Conservation (phyloP, 2,329 filamentous ascomycete genomes). For the Fusarium sp. region DNA sequence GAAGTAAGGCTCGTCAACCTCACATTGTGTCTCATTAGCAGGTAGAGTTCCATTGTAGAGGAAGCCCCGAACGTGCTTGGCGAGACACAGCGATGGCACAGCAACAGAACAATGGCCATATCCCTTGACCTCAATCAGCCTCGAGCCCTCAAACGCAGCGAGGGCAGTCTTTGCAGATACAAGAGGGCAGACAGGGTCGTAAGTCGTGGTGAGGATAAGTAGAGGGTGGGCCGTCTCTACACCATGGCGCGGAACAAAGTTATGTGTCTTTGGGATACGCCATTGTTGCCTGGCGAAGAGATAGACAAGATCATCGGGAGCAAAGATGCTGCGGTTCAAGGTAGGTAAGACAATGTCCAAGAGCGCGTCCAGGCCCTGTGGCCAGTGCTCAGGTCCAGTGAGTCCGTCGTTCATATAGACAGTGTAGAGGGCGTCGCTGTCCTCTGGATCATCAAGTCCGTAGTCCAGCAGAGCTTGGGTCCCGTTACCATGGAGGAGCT, state of each 20-base stretch:
- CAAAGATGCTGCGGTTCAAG: slow-evolving; percentile 54
- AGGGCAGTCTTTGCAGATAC: slow-evolving; percentile 57
- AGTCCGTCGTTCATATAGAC: slow-evolving; percentile 51
- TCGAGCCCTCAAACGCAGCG: slow-evolving; percentile 55
- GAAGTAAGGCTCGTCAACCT: slow-evolving; percentile 59
- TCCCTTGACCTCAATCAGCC: slow-evolving; percentile 59
- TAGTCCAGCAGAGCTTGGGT: slow-evolving; percentile 58
- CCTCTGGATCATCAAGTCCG: slow-evolving; percentile 35
- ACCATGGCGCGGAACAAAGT: slow-evolving; percentile 42
- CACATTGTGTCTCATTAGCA: slow-evolving; percentile 54
- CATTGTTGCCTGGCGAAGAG: slow-evolving; percentile 53
- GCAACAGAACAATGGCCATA: slow-evolving; percentile 62
- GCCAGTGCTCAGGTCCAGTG: slow-evolving; percentile 50
- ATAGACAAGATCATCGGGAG: slow-evolving; percentile 51
- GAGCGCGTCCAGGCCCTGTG: slow-evolving; percentile 51
- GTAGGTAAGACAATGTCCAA: slow-evolving; percentile 55
- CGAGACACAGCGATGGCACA: slow-evolving; percentile 56
- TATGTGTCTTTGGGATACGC: slow-evolving; percentile 51
- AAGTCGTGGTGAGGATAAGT: slow-evolving; percentile 52
- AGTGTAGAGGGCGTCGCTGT: slow-evolving; percentile 48
- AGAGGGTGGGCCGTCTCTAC: slow-evolving; percentile 56
- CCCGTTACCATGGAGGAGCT: slow-evolving; percentile 58
- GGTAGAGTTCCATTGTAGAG: slow-evolving; percentile 58
- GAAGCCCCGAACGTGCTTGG: slow-evolving; percentile 55
- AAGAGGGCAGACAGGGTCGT: slow-evolving; percentile 67